A percentile compares a stretch with the other conserved stretches of the same genome.
phyloP scores from a whole-genome alignment of 2,329 filamentous ascomycete species.

The Nothopassalora personata region DNA sequence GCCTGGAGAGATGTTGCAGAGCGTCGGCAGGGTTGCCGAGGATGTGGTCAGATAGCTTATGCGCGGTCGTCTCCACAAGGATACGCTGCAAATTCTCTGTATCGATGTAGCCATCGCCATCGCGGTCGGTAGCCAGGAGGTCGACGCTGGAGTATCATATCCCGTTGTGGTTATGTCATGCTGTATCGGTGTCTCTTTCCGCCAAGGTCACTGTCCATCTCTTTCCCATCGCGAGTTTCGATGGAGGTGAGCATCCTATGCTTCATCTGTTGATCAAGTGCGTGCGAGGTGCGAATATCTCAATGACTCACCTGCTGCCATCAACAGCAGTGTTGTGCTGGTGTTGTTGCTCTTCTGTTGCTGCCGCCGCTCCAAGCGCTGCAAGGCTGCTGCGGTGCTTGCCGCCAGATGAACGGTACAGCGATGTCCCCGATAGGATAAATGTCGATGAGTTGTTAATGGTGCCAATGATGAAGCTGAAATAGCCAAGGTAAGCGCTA shows the following conservation, averaged over 20 bases:
- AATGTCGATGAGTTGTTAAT: background rate
- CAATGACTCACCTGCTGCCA: too few relatives aligned
- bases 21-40: conserved; percentile 80
- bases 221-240: too few relatives aligned
- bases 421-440: background rate
- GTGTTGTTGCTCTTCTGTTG: background rate
- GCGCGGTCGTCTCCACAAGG: conserved; percentile 82
- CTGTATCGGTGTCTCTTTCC: conserved; percentile 80
- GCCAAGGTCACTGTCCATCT: conserved; percentile 57
- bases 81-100: conserved; percentile 95
- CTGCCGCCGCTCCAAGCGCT: too few relatives aligned
- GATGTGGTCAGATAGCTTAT: conserved; percentile 96
- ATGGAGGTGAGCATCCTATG: too few relatives aligned
- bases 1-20: conserved; percentile 88
- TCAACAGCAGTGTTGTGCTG: too few relatives aligned
- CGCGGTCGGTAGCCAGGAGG: conserved; percentile 89
- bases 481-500: background rate
- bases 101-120: conserved; percentile 90
- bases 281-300: too few relatives aligned
- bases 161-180: conserved; percentile 93
- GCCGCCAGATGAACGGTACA: background rate
- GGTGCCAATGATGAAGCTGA: background rate
- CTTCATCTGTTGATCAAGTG: too few relatives aligned
- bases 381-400: background rate
- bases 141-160: conserved; percentile 92